Evolutionary conservation across 192 early-diverging fungal genomes (phyloP).

Genomic region (Coemansia sp.): DNA sequence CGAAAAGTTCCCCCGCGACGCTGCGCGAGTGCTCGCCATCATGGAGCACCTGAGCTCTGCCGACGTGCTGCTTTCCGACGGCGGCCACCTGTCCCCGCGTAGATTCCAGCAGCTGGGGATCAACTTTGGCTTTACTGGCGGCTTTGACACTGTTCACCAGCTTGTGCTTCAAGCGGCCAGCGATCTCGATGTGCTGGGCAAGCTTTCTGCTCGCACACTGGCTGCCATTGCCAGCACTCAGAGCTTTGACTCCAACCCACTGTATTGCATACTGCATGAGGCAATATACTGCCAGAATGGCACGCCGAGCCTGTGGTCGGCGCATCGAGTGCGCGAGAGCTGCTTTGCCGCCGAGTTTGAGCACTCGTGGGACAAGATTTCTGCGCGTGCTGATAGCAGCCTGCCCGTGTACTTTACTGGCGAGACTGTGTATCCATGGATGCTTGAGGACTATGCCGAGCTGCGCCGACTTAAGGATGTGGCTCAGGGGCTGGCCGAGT

Average conservation of each 20-base stretch:
- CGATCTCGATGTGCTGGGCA: conserved; percentile 43
- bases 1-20: conserved; percentile 58
- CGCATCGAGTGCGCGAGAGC: conserved; percentile 52
- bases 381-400: conserved; percentile 3
- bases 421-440: conserved; percentile 66
- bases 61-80: conserved; percentile 54
- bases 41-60: conserved; percentile 51
- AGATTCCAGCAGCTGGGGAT: conserved; percentile 66
- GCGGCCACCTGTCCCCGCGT: conserved; percentile 59
- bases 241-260: conserved; percentile 56
- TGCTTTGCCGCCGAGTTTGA: conserved; percentile 52
- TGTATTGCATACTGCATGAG: conserved; percentile 66
- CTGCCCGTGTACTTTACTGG: conserved; percentile 60
- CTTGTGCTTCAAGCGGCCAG: conserved; percentile 47
- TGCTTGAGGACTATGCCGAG: conserved; percentile 68
- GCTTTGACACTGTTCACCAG: conserved; percentile 59
- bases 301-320: conserved; percentile 57
- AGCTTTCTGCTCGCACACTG: conserved; percentile 44
- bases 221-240: conserved; percentile 33
- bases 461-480: conserved; percentile 57
- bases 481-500: conserved; percentile 56
- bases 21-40: conserved; percentile 59
- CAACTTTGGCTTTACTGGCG: conserved; percentile 59
- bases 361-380: conserved; percentile 38
- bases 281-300: conserved; percentile 62